phyloP scores from a whole-genome alignment of 75 land plant species.

The Gnetum montanum region DNA sequence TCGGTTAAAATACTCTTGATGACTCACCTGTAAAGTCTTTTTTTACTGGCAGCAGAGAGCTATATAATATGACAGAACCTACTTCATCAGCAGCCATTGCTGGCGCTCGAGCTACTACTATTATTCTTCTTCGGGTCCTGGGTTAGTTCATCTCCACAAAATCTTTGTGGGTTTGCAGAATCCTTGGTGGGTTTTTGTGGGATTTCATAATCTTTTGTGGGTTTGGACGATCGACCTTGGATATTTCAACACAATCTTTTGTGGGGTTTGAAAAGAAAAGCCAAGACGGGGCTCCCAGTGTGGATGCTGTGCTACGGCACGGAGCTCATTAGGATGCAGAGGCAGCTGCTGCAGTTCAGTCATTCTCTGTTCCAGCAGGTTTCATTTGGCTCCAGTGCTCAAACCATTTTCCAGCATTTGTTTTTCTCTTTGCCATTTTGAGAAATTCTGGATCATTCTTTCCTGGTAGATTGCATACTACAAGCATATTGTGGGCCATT shows the following conservation, averaged over 20 bases:
- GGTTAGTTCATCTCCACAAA: no score
- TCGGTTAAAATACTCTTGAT: neutral
- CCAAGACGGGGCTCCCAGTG: conserved; percentile 8
- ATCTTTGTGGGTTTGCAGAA: no score
- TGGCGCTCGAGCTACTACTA: neutral
- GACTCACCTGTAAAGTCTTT: neutral
- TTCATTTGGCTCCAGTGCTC: neutral
- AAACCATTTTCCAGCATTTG: neutral
- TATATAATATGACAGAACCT: no score
- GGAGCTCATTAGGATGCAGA: conserved; percentile 35
- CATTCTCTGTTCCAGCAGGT: conserved; percentile 34
- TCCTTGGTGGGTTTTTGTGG: neutral
- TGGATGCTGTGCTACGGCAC: conserved; percentile 10
- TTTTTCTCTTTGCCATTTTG: neutral
- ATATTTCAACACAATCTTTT: neutral
- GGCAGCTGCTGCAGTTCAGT: conserved; percentile 18
- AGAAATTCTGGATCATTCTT: neutral
- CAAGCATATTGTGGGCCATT: no score
- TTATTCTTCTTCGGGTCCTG: neutral
- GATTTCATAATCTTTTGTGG: neutral
- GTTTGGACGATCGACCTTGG: neutral
- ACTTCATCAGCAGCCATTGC: no score
- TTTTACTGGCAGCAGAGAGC: neutral
- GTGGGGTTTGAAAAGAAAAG: neutral
- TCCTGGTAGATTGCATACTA: neutral